Evolutionary conservation across 306 rosid species (phyloP), one percentile per base, ranked within the genome.

Genomic region (Gleditsia sinensis): DNA sequence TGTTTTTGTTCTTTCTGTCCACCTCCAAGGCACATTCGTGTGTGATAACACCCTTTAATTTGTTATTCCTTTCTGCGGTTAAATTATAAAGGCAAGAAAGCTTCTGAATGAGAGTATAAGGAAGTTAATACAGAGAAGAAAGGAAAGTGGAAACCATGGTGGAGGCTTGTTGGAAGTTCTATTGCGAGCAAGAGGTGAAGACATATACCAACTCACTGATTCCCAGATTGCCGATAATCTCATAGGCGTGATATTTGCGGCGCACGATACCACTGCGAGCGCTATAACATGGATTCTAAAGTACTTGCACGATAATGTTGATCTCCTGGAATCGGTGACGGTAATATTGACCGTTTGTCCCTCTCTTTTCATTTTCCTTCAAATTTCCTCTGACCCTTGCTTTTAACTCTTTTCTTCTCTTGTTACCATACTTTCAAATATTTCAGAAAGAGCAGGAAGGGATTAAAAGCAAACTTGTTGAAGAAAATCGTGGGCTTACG

Each of bases 241-340:
- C 20, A 89, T 93, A 27, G 98, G 98, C n/a, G 94, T 93, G 0
- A 91, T 93, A 14, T 93, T 93, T 80, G 98, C 98, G 1, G 98
- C 98, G 27, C 98, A 91, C 48, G 98, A 93, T 28, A 93, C 98
- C 21, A 93, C 98, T 5, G 98, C 98, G 0, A 91, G 96, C 60
- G 92, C 78, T 30, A 81, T 93, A 9, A 91, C 98, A 9, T 93
- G 98, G 98, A 50, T 86, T 72, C 78, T 93, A 0, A 93, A 93
- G 78, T 89, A 91, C 74, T 75, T 93, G 65, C 94, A 88, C 70
- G 98, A 93, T 55, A 81, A 93, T 65, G 9, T 12, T 34, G 64
- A 55, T 25, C 85, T 89, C 72, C 86, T 91, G 24, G 86, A 91
- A 61, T 79, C 86, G 32, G 92, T 93, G 21, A 86, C 83, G 69